phyloP scores from a whole-genome alignment of 495 filamentous ascomycete species.

The Cercophora sp. region DNA sequence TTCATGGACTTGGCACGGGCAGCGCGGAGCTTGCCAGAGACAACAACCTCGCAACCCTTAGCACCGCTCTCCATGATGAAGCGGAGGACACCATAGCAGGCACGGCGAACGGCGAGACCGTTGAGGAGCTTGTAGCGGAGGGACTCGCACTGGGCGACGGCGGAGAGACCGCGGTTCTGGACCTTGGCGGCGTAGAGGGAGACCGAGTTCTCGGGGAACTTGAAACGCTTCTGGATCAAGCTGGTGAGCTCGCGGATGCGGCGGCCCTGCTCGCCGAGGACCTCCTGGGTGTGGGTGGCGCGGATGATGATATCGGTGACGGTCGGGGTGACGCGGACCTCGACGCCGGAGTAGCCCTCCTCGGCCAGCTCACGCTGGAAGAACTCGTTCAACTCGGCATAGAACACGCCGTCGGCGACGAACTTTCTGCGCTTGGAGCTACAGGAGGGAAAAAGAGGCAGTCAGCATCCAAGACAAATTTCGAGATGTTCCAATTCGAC shows the following conservation, averaged over 20 bases:
- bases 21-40: slow-evolving; percentile 96
- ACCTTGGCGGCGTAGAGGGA: slow-evolving; percentile 99
- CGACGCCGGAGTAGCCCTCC: slow-evolving; percentile 99
- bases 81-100: slow-evolving; percentile 98
- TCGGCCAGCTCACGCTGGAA: slow-evolving; percentile 99
- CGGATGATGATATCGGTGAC: slow-evolving; percentile 99
- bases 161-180: slow-evolving; percentile 98
- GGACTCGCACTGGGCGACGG: slow-evolving; percentile 99
- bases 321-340: slow-evolving; percentile 98
- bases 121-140: slow-evolving; percentile 99
- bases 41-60: slow-evolving; percentile 99
- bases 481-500: not conserved
- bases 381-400: slow-evolving; percentile 99
- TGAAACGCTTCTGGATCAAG: slow-evolving; percentile 99
- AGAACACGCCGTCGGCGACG: slow-evolving; percentile 99
- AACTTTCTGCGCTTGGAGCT: slow-evolving; percentile 99
- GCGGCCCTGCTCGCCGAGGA: slow-evolving; percentile 98
- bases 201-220: slow-evolving; percentile 99
- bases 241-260: slow-evolving; percentile 99
- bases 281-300: slow-evolving; percentile 99
- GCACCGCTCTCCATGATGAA: slow-evolving; percentile 99
- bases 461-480: slow-evolving; percentile 18
- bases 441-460: slow-evolving; percentile 10
- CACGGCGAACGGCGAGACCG: slow-evolving; percentile 93
- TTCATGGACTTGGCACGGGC: slow-evolving; percentile 99